Percentiles rank a stretch among this genome's conserved stretches.
phyloP scores from a whole-genome alignment of 2,329 filamentous ascomycete species.

The Colletotrichum somersetense region DNA sequence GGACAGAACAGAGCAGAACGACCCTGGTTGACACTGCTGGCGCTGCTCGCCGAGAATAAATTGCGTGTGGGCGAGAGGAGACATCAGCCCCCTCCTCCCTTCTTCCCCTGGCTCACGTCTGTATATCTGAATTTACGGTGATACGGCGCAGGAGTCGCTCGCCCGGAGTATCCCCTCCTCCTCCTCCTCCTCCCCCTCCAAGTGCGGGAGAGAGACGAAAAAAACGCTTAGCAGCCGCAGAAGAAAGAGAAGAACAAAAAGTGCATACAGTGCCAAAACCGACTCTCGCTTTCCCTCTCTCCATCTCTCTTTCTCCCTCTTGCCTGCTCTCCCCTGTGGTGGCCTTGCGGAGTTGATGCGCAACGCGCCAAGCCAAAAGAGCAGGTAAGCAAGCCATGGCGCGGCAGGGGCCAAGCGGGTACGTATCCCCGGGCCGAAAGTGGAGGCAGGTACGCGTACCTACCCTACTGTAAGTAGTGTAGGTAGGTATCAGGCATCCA shows the following conservation, averaged over 20 bases:
- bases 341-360: neutral
- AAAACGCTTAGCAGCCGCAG: neutral
- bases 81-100: neutral
- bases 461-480: too few species aligned
- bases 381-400: neutral
- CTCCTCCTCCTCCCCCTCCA: neutral
- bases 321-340: neutral
- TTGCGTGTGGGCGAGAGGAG: neutral
- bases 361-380: conserved; percentile 4
- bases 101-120: neutral
- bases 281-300: neutral
- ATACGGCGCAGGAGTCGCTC: neutral
- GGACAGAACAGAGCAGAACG: neutral
- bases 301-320: neutral
- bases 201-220: neutral
- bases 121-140: neutral
- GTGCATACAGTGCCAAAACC: conserved; percentile 1
- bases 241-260: too few species aligned
- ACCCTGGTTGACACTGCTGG: neutral
- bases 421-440: neutral
- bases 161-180: neutral
- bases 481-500: too few species aligned
- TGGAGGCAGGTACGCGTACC: too few species aligned
- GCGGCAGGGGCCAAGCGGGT: neutral
- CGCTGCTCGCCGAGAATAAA: conserved; percentile 8